These are phyloP conservation scores for Gossypium thurberi DNA, from an alignment of 345 rosid species.

Conservation along the genomic window DNA sequence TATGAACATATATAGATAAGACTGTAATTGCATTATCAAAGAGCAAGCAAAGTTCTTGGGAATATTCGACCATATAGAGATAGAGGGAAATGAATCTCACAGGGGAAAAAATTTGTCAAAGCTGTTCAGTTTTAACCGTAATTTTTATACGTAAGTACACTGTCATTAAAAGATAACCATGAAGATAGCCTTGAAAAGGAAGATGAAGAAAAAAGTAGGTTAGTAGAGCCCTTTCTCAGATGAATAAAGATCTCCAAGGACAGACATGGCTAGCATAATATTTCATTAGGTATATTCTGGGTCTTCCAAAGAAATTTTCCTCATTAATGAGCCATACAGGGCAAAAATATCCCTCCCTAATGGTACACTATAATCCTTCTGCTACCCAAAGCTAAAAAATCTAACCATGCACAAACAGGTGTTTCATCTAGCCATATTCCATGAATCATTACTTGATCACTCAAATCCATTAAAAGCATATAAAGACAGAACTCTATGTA, in stretches of 20 bases:
- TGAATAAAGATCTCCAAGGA: not conserved
- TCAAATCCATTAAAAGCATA: not conserved
- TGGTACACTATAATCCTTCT: not conserved
- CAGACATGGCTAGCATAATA: not conserved
- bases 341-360: not conserved
- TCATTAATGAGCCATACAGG: not conserved
- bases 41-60: not conserved
- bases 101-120: not conserved
- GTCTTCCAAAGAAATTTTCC: not conserved
- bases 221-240: not conserved
- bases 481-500: not conserved
- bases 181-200: not conserved
- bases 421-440: not conserved
- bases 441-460: not conserved
- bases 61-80: slow-evolving; percentile 2
- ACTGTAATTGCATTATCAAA: not conserved
- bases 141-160: not conserved
- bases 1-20: slow-evolving; percentile 1
- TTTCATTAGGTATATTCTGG: not conserved
- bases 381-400: not conserved
- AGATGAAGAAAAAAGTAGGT: not conserved
- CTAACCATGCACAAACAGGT: not conserved
- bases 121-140: not conserved
- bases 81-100: not conserved
- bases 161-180: not conserved